These are phyloP conservation scores for Aspergillus tamarii DNA, from an alignment of 2,329 filamentous ascomycete genomes.

Conservation along the genomic window DNA sequence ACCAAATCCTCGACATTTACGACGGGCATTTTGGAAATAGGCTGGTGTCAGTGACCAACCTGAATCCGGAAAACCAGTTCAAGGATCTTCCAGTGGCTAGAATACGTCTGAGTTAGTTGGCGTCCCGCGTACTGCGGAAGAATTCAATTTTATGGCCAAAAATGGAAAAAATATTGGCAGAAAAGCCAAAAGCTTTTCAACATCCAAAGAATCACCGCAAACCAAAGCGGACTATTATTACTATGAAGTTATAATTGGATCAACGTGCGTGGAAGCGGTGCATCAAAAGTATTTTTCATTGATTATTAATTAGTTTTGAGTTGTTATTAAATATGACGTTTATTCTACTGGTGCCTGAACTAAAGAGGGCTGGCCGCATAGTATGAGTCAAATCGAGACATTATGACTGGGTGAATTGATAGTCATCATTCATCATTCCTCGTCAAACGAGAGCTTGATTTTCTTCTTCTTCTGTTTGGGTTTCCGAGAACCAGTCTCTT, in stretches of 20 bases:
- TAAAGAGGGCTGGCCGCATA: neutral
- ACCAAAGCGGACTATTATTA: neutral
- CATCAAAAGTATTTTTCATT: neutral
- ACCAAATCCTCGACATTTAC: slow-evolving; percentile 89
- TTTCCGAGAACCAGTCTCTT: slow-evolving; percentile 33
- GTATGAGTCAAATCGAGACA: slow-evolving; percentile 2
- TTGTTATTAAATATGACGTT: neutral
- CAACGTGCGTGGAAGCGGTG: neutral
- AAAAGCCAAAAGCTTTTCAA: slow-evolving; percentile 5
- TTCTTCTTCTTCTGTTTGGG: slow-evolving; percentile 48
- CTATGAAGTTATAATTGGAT: neutral
- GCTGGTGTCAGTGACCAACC: slow-evolving; percentile 20
- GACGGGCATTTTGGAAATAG: slow-evolving; percentile 74
- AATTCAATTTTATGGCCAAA: neutral
- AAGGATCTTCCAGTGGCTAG: slow-evolving; percentile 16
- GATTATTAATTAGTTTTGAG: slow-evolving; percentile 11
- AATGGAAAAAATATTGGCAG: slow-evolving; percentile 22
- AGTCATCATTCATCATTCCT: slow-evolving; percentile 19
- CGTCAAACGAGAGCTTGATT: slow-evolving; percentile 51
- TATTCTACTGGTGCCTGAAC: slow-evolving; percentile 1
- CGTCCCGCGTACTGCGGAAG: slow-evolving; percentile 17
- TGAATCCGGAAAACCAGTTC: slow-evolving; percentile 9
- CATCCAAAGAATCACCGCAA: neutral
- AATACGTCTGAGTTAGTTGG: slow-evolving; percentile 13
- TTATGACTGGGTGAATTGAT: neutral